Conservation (phyloP, 805 yeast genomes). For the Helenozyma rhizophorensis region DNA sequence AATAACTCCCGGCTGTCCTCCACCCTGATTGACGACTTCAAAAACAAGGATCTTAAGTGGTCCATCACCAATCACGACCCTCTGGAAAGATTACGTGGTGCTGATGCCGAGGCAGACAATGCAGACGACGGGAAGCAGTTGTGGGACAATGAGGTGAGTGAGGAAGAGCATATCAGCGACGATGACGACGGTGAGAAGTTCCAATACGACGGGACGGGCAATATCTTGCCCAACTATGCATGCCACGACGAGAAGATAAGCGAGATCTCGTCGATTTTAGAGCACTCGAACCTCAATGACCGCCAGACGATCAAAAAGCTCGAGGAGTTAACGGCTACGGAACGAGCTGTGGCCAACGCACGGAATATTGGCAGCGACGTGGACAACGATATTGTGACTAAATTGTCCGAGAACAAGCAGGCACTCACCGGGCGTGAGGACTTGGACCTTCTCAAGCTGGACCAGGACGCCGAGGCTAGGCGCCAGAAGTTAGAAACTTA, state of each 20-base stretch:
- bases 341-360: constrained; percentile 58
- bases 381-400: constrained; percentile 29
- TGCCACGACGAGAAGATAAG: constrained; percentile 38
- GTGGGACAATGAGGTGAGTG: constrained; percentile 39
- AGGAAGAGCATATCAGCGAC: constrained; percentile 59
- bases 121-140: constrained; percentile 4
- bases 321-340: constrained; percentile 55
- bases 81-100: constrained; percentile 48
- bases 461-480: constrained; percentile 46
- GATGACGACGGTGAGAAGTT: constrained; percentile 54
- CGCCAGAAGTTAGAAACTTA: constrained; percentile 52
- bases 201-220: constrained; percentile 58
- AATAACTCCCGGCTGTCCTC: constrained; percentile 32
- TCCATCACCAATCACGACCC: constrained; percentile 73
- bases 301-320: constrained; percentile 46
- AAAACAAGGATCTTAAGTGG: constrained; percentile 48
- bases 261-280: constrained; percentile 33
- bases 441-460: constrained; percentile 39
- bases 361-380: constrained; percentile 35
- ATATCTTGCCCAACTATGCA: constrained; percentile 55
- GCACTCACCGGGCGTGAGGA: constrained; percentile 39
- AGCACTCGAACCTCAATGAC: constrained; percentile 39
- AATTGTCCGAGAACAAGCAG: constrained; percentile 33
- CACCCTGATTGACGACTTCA: constrained; percentile 30
- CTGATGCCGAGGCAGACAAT: constrained; percentile 5